Evolutionary conservation across 768 basidiomycete genomes (phyloP), one percentile per base, ranked within the genome.

Genomic region (Mrakia blollopis): DNA sequence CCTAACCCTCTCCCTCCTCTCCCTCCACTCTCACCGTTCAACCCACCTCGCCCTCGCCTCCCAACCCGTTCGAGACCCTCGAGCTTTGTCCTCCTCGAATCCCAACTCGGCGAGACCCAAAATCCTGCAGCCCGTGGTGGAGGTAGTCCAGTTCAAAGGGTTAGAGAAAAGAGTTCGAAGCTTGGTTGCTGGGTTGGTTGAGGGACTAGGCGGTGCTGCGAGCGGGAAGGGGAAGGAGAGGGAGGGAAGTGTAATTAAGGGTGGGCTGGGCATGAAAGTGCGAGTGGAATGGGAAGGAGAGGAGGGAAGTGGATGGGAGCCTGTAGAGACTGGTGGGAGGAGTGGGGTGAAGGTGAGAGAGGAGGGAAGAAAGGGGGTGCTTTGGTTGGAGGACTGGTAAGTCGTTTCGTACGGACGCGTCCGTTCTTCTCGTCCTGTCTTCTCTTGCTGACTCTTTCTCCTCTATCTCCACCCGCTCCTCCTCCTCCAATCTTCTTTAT

Each of bases 1-100:
- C 8, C 60, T 76, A 7, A 30, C 57, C 14, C 47, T 32, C 11
- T 32, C 11, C 0, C 68, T 76, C 11, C 57, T 71, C 30, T 39
- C n/a, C 25, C 69, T 76, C 16, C 75, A 76, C 41, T 39, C 75
- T 25, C 67, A 76, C 25, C 75, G 75, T 1, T 35, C 35, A 9
- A 11, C n/a, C 3, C 21, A 52, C n/a, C 32, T 68, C n/a, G 67
- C 54, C n/a, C 18, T 25, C 39, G 52, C 69, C 7, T 68, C 52
- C 32, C 75, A 61, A n/a, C 75, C 75, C 8, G 16, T 76, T 13
- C 52, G 57, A 44, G 75, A 76, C n/a, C 57, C 65, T 44, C 65
- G 65, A 50, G 47, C 65, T 6, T 68, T 39, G 39, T 39, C 25
- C 11, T 9, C 54, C 0, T 57, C 35, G 5, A n/a, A 32, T 5